Percentiles rank a stretch among this genome's conserved stretches.
Evolutionary conservation across 2,329 filamentous ascomycete species (phyloP).

Genomic region (Fusarium pseudonygamai): DNA sequence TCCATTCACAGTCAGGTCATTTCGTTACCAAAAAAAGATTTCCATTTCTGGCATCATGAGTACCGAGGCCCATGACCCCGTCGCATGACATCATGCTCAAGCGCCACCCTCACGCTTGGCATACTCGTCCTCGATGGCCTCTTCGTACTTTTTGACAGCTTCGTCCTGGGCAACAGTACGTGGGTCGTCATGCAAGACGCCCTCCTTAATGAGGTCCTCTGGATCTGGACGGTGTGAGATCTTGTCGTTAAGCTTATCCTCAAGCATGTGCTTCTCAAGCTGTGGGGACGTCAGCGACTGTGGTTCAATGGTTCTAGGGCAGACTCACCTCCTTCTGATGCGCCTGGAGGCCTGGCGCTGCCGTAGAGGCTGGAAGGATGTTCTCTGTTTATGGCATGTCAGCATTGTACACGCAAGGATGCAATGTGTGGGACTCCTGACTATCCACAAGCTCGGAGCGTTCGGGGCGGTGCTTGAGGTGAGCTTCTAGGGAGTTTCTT

Average conservation of each 20-base stretch:
- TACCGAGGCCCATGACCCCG: slow-evolving; percentile 28
- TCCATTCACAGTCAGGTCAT: slow-evolving; percentile 1
- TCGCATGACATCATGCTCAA: slow-evolving; percentile 50
- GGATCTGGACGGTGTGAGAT: slow-evolving; percentile 80
- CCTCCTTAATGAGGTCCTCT: slow-evolving; percentile 79
- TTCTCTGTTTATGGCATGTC: slow-evolving; percentile 67
- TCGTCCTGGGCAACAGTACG: slow-evolving; percentile 52
- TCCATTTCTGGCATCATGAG: slow-evolving; percentile 14
- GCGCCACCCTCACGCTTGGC: slow-evolving; percentile 71
- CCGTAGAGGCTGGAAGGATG: slow-evolving; percentile 82
- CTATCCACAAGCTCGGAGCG: slow-evolving; percentile 82
- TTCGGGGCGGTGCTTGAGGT: slow-evolving; percentile 77
- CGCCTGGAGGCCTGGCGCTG: slow-evolving; percentile 80
- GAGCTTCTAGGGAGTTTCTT: slow-evolving; percentile 77
- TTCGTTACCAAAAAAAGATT: slow-evolving; percentile 11
- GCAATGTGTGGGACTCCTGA: slow-evolving; percentile 54
- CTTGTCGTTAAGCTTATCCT: slow-evolving; percentile 87
- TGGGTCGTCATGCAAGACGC: slow-evolving; percentile 78
- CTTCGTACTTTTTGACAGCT: slow-evolving; percentile 64
- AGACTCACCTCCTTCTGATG: slow-evolving; percentile 76
- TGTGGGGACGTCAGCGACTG: slow-evolving; percentile 40
- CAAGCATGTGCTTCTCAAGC: slow-evolving; percentile 88
- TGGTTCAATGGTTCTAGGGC: neutral
- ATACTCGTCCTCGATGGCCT: slow-evolving; percentile 72
- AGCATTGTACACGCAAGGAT: slow-evolving; percentile 44